Conservation (phyloP, 164 flowering plant species). For the Stephania cephalantha region DNA sequence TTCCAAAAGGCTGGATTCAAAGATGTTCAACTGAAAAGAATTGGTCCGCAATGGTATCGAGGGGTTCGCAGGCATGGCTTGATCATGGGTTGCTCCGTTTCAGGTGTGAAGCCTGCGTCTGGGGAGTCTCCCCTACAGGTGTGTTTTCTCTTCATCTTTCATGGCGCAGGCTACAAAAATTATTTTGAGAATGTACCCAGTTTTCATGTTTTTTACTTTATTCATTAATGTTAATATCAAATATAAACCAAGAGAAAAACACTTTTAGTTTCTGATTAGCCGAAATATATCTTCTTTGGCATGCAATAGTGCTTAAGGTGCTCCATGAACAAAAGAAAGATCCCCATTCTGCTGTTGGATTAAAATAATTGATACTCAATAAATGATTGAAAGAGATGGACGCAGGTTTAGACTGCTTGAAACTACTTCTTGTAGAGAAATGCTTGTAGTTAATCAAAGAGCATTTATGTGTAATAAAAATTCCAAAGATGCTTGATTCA, state of each 20-base stretch:
- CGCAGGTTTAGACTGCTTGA: too few species aligned
- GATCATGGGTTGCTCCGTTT: slow-evolving; percentile 91
- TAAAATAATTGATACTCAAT: background rate
- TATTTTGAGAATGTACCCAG: background rate
- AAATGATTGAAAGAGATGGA: background rate
- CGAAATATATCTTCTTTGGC: background rate
- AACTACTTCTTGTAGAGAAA: too few species aligned
- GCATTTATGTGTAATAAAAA: too few species aligned
- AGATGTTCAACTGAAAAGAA: slow-evolving; percentile 67
- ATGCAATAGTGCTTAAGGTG: background rate
- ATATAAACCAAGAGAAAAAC: background rate
- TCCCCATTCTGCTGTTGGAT: background rate
- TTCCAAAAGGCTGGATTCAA: slow-evolving; percentile 75
- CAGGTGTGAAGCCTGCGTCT: slow-evolving; percentile 69
- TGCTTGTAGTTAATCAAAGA: too few species aligned
- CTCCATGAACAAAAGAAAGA: background rate
- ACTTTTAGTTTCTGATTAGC: background rate
- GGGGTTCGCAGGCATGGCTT: slow-evolving; percentile 89
- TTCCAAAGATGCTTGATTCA: too few species aligned
- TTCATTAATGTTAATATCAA: background rate
- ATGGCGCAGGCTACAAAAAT: background rate
- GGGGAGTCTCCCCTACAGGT: slow-evolving; percentile 54
- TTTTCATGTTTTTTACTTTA: background rate
- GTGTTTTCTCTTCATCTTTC: slow-evolving; percentile 1
- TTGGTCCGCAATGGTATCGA: slow-evolving; percentile 92